Evolutionary conservation across 2,329 filamentous ascomycete genomes (phyloP), one percentile per base, ranked within the genome.

Genomic region (Diaporthe vexans): DNA sequence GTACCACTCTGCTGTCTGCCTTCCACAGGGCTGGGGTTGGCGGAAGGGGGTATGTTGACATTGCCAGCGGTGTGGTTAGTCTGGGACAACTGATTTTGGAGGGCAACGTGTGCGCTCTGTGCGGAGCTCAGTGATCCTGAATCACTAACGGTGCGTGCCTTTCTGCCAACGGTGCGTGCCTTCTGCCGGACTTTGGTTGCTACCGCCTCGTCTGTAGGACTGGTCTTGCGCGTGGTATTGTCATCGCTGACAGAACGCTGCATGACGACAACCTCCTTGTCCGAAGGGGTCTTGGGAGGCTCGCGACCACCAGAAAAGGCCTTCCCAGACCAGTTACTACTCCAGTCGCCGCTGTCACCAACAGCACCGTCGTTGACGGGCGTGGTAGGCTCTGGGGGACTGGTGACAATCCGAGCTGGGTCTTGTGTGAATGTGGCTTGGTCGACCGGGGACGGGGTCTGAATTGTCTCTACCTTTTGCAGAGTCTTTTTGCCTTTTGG

Each of bases 291-390:
- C 57, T 7, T 63, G 46, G 33, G 70, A 63, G 46, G 11, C 19
- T 5, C 4, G 8, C 26, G 35, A 29, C n/a, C 40, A 26, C n/a
- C 35, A 4, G 63, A 26, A 26, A 52, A 68, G 13, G 63, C 17
- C n/a, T 40, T 7, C 3, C 17, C n/a, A 51, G 63, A 63, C 70
- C 57, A 72, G 33, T 19, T 29, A 51, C 43, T 71, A 40, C 29
- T 24, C 43, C 29, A 51, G 24, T 24, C 24, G 26, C 6, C 70
- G 52, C 33, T 26, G 4, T 40, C 15, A 1, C 17, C 48, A 35
- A 35, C 19, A 63, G 9, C 24, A 29, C 4, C 35, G 17, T 46
- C 21, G 21, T 35, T 29, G n/a, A 35, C 7, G n/a, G 63, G 48
- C 33, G 48, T 68, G 17, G 33, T 40, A 40, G 48, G 46, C n/a